phyloP scores from a whole-genome alignment of 495 filamentous ascomycete genomes.

The Aspergillus steynii region DNA sequence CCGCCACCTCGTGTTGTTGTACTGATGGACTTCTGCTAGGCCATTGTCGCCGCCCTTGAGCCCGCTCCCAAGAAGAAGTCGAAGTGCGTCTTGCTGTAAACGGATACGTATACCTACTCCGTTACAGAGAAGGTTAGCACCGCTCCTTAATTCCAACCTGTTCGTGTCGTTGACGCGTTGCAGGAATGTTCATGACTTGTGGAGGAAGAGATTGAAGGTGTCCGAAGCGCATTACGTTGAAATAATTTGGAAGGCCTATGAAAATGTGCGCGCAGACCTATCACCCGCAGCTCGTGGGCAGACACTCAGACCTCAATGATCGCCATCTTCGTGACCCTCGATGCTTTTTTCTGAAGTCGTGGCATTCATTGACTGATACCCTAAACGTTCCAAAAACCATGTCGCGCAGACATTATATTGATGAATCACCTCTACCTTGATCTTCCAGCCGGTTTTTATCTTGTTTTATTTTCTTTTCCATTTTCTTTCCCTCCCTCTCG shows the following conservation, averaged over 20 bases:
- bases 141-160: slow-evolving; percentile 3
- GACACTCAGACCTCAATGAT: slow-evolving; percentile 1
- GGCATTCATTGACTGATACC: slow-evolving; percentile 14
- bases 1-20: slow-evolving; percentile 12
- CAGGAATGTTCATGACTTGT: slow-evolving; percentile 24
- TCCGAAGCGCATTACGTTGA: slow-evolving; percentile 16
- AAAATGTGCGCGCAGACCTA: not conserved
- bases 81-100: slow-evolving; percentile 47
- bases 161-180: slow-evolving; percentile 9
- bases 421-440: slow-evolving; percentile 12
- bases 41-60: slow-evolving; percentile 86
- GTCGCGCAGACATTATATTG: slow-evolving; percentile 6
- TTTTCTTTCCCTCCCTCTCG: slow-evolving; percentile 24
- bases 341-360: not conserved
- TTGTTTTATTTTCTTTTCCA: slow-evolving; percentile 25
- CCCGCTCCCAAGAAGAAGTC: slow-evolving; percentile 73
- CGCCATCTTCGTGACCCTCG: slow-evolving; percentile 4
- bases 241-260: slow-evolving; percentile 11
- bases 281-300: not conserved
- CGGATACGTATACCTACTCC: slow-evolving; percentile 4
- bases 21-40: slow-evolving; percentile 46
- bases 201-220: slow-evolving; percentile 10
- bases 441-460: slow-evolving; percentile 12
- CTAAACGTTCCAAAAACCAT: slow-evolving; percentile 9
- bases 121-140: slow-evolving; percentile 25